Evolutionary conservation across 331 rosid genomes (phyloP).

Genomic region (Spiraea crenata): DNA sequence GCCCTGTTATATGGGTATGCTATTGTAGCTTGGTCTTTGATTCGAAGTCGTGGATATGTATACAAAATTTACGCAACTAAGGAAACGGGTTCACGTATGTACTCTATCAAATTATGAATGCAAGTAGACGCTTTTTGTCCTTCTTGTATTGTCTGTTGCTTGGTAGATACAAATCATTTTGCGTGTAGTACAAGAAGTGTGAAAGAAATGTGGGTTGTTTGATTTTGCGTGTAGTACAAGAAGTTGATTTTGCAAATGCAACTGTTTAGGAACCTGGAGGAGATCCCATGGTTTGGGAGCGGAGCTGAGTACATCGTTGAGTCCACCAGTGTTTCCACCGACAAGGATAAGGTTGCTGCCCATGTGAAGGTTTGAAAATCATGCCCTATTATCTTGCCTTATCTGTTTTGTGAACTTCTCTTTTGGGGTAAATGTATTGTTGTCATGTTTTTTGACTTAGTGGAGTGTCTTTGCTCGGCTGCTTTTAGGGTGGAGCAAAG

Average conservation of each 20-base stretch:
- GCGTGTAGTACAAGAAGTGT: too few species aligned
- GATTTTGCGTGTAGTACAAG: too few species aligned
- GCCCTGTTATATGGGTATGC: too few species aligned
- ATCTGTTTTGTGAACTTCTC: neutral
- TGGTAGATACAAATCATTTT: too few species aligned
- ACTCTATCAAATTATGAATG: too few species aligned
- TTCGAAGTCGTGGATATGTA: too few species aligned
- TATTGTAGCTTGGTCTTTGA: too few species aligned
- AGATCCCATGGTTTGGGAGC: constrained; percentile 51
- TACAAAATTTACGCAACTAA: too few species aligned
- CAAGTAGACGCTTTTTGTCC: too few species aligned
- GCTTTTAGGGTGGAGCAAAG: constrained; percentile 64
- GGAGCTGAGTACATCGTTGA: constrained; percentile 57
- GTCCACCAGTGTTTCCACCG: constrained; percentile 51
- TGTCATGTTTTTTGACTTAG: neutral
- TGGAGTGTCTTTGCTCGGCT: neutral
- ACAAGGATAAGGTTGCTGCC: constrained; percentile 53
- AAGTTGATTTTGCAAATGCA: neutral
- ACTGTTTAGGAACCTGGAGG: constrained; percentile 43
- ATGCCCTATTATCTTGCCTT: neutral
- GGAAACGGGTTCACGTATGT: too few species aligned
- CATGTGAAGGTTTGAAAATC: constrained; percentile 54
- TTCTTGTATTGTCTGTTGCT: too few species aligned
- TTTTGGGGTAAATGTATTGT: neutral
- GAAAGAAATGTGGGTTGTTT: too few species aligned